These are phyloP conservation scores for Magnusiomyces paraingens DNA, from an alignment of 1,139 yeast species.

Conservation along the genomic window DNA sequence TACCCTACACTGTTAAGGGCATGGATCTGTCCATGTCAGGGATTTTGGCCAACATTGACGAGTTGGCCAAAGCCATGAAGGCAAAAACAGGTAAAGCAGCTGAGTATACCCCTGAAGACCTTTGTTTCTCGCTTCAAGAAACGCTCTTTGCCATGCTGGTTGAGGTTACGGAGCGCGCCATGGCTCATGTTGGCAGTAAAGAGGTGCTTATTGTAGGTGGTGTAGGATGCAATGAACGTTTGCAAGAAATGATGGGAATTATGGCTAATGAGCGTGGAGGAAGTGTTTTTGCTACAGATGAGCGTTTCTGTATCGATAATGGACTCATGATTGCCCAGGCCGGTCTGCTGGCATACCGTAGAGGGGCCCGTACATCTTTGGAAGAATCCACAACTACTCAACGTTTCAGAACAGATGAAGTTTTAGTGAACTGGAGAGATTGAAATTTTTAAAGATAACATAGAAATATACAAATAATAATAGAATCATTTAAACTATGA, in stretches of 20 bases:
- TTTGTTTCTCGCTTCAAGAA: slow-evolving; percentile 90
- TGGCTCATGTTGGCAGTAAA: slow-evolving; percentile 90
- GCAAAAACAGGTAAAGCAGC: slow-evolving; percentile 39
- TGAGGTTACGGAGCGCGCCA: slow-evolving; percentile 95
- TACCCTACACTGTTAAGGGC: slow-evolving; percentile 96
- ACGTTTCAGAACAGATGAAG: slow-evolving; percentile 90
- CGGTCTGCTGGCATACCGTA: slow-evolving; percentile 78
- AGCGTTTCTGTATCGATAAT: slow-evolving; percentile 91
- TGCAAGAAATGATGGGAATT: slow-evolving; percentile 91
- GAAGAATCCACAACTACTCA: slow-evolving; percentile 84
- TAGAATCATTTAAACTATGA: too few species aligned
- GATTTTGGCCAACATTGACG: slow-evolving; percentile 76
- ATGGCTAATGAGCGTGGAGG: slow-evolving; percentile 93
- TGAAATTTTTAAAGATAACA: slow-evolving; percentile 10
- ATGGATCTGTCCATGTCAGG: slow-evolving; percentile 99
- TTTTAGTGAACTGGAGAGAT: slow-evolving; percentile 68
- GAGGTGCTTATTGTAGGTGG: slow-evolving; percentile 97
- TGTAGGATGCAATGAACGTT: slow-evolving; percentile 86
- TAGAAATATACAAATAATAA: too few species aligned
- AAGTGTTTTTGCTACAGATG: slow-evolving; percentile 86
- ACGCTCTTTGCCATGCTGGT: slow-evolving; percentile 92
- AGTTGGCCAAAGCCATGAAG: slow-evolving; percentile 59
- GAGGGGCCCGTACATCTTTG: slow-evolving; percentile 58
- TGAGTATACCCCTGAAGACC: slow-evolving; percentile 69
- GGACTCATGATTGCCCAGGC: slow-evolving; percentile 99